These are phyloP conservation scores for Tieghemostelium lacteum DNA, from an alignment of 78 protist genomes.

Conservation along the genomic window DNA sequence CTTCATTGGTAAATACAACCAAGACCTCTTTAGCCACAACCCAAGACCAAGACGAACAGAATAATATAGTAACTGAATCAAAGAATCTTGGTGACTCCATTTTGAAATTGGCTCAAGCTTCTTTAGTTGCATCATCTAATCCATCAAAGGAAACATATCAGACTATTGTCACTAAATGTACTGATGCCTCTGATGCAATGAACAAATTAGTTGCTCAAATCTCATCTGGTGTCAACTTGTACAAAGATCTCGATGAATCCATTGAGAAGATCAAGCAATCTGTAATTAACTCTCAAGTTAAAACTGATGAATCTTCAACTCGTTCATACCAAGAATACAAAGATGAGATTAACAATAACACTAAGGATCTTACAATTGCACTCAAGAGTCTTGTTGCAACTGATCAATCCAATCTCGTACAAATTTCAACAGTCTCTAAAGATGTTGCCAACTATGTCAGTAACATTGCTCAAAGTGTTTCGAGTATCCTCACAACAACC, in stretches of 20 bases:
- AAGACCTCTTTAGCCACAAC: constrained; percentile 36
- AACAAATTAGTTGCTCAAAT: constrained; percentile 62
- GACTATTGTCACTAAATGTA: constrained; percentile 14
- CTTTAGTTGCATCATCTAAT: constrained; percentile 52
- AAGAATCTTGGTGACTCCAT: constrained; percentile 72
- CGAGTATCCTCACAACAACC: constrained; percentile 9
- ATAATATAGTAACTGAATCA: constrained; percentile 36
- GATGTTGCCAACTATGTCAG: constrained; percentile 38
- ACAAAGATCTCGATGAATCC: constrained; percentile 77
- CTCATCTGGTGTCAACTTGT: constrained; percentile 72
- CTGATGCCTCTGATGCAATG: constrained; percentile 65
- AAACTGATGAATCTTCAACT: neutral
- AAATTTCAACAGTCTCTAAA: constrained; percentile 64
- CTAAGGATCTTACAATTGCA: constrained; percentile 51
- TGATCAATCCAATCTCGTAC: constrained; percentile 72
- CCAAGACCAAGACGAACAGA: constrained; percentile 72
- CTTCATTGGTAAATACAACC: constrained; percentile 8
- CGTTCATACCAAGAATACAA: constrained; percentile 76
- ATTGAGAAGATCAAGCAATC: constrained; percentile 30
- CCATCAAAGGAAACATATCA: constrained; percentile 76
- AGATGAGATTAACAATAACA: constrained; percentile 37
- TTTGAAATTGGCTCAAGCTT: constrained; percentile 48
- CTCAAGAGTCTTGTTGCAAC: constrained; percentile 69
- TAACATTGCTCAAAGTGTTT: constrained; percentile 20
- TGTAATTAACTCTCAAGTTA: neutral